Evolutionary conservation across 2,329 filamentous ascomycete species (phyloP).

Genomic region (Fusarium sp.): DNA sequence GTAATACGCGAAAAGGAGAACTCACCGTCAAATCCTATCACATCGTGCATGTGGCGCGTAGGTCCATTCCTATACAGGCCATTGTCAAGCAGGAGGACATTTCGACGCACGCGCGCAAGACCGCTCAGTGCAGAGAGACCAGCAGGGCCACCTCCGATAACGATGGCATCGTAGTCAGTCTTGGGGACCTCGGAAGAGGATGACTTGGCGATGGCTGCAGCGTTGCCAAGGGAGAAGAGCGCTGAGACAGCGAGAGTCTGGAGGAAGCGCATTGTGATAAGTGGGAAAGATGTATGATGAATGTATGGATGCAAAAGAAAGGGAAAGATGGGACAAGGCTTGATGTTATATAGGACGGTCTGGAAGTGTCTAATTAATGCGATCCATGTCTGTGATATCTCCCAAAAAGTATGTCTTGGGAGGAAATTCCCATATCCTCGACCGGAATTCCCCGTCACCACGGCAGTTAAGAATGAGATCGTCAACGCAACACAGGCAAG

Average conservation of each 20-base stretch:
- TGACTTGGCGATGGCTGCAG: conserved; percentile 33
- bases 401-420: too few relatives aligned
- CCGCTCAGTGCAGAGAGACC: conserved; percentile 68
- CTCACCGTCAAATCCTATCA: conserved; percentile 70
- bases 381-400: not conserved
- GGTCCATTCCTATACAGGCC: conserved; percentile 68
- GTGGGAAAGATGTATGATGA: not conserved
- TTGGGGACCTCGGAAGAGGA: conserved; percentile 23
- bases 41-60: conserved; percentile 72
- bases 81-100: conserved; percentile 69
- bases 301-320: not conserved
- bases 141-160: conserved; percentile 70
- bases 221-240: conserved; percentile 30
- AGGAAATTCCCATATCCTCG: not conserved
- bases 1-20: rapidly evolving
- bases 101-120: conserved; percentile 69
- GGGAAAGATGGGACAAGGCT: not conserved
- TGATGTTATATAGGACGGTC: not conserved
- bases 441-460: too few relatives aligned
- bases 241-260: conserved; percentile 15
- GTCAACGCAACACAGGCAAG: not conserved
- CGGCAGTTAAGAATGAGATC: conserved; percentile 5
- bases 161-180: conserved; percentile 64
- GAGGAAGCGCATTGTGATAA: conserved; percentile 38
- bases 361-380: conserved; percentile 10